Evolutionary conservation across 495 filamentous ascomycete species (phyloP), one percentile per base, ranked within the genome.

Genomic region (Aspergillus egyptiacus): DNA sequence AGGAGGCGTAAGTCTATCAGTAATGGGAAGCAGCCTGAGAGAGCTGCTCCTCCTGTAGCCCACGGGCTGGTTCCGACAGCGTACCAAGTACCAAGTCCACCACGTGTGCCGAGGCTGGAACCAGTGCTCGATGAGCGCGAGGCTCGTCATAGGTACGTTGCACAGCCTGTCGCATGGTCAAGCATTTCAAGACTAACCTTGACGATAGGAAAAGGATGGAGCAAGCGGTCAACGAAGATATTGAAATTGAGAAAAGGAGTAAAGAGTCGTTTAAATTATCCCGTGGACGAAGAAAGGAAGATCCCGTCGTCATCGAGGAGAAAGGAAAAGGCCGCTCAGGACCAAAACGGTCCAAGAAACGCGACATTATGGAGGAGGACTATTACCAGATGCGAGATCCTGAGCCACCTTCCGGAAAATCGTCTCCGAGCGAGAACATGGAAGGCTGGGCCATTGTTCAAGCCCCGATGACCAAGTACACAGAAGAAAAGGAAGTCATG

Each of bases 401-500:
- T 32, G 27, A 39, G 24, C 38, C 20, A 0, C 18, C 43, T n/a
- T 17, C 46, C 24, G 14, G 30, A 7, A 40, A 50, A 20, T 17
- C 30, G 2, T 20, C 24, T 8, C 36, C 25, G 18, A 38, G 44
- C 37, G 20, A 48, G 13, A 35, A 24, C 1, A 50, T 33, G 18
- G 53, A 56, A 5, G 48, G 51, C 20, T 50, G 51, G 54, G 54
- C 54, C 14, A 49, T 60, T 43, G 48, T 57, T 32, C 48, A 47
- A 40, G 38, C 50, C 6, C 20, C 47, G 19, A 50, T 48, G 17
- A 9, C 43, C 1, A 41, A 38, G 32, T 15, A 20, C 25, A 27
- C 9, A 9, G 14, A 46, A 7, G 49, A 46, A 24, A 34, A 37
- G 30, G 48, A 46, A 39, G 14, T 37, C 9, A 22, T 20, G 7